These are phyloP conservation scores for Bondarzewia mesenterica DNA, from an alignment of 1,284 basidiomycete species.

Conservation along the genomic window DNA sequence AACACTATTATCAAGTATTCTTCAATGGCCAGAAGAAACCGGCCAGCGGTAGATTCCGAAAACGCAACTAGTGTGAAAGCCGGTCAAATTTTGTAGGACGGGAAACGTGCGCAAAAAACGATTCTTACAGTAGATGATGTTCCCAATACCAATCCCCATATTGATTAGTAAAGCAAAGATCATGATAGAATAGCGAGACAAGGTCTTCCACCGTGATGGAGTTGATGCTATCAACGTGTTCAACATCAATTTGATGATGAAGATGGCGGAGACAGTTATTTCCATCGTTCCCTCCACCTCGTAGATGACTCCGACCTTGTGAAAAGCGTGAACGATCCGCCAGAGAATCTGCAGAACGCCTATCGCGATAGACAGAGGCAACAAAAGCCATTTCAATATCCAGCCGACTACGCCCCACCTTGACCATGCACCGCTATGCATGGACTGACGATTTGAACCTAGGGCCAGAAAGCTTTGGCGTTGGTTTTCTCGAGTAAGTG, in stretches of 20 bases:
- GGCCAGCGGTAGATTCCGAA: slow-evolving; percentile 61
- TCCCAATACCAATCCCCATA: slow-evolving; percentile 45
- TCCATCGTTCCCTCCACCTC: slow-evolving; percentile 48
- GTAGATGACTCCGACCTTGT: slow-evolving; percentile 43
- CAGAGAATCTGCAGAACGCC: slow-evolving; percentile 56
- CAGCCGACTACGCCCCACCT: slow-evolving; percentile 52
- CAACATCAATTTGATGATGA: slow-evolving; percentile 54
- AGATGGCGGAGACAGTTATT: slow-evolving; percentile 46
- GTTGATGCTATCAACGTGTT: slow-evolving; percentile 42
- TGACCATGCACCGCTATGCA: slow-evolving; percentile 54
- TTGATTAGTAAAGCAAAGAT: slow-evolving; percentile 46
- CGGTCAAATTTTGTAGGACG: slow-evolving; percentile 5
- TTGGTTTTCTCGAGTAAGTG: slow-evolving; percentile 10
- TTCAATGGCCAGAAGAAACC: slow-evolving; percentile 60
- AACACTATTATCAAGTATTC: slow-evolving; percentile 56
- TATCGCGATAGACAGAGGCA: slow-evolving; percentile 36
- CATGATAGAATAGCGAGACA: slow-evolving; percentile 43
- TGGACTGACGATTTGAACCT: slow-evolving; percentile 10
- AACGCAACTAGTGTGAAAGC: slow-evolving; percentile 43
- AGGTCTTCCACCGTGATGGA: slow-evolving; percentile 33
- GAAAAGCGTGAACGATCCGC: slow-evolving; percentile 39
- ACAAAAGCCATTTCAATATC: slow-evolving; percentile 40
- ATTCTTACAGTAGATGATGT: slow-evolving; percentile 52
- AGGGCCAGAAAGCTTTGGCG: slow-evolving; percentile 14
- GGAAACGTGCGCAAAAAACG: slow-evolving; percentile 29